Percentiles rank a stretch among this genome's conserved stretches.
Evolutionary conservation across 176 grass and related monocot species (phyloP).

Genomic region (Triticum monococcum): DNA sequence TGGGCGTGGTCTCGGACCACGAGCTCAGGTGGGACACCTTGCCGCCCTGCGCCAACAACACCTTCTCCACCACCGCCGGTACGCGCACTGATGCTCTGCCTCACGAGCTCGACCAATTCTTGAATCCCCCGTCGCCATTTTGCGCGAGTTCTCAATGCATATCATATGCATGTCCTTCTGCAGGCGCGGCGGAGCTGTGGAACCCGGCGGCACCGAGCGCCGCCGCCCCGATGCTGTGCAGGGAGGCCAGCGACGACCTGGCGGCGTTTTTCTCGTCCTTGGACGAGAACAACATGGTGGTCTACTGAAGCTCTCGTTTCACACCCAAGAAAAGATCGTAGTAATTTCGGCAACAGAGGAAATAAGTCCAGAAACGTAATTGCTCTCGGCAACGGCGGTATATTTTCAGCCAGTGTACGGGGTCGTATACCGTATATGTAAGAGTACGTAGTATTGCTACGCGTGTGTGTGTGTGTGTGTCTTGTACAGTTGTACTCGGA

Average conservation of each 20-base stretch:
- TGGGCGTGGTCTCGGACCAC: conserved; percentile 31
- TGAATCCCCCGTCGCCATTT: not conserved
- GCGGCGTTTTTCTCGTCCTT: conserved; percentile 27
- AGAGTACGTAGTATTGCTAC: not conserved
- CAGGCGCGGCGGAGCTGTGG: conserved; percentile 47
- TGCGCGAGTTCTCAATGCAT: not conserved
- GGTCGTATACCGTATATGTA: not conserved
- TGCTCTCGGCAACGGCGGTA: conserved; percentile 32
- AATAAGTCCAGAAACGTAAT: too few relatives aligned
- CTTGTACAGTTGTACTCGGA: conserved; percentile 19
- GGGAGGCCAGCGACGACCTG: conserved; percentile 84
- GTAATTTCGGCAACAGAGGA: not conserved
- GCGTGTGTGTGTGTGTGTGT: too few relatives aligned
- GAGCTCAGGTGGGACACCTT: conserved; percentile 44
- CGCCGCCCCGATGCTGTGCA: conserved; percentile 52
- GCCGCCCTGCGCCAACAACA: not conserved
- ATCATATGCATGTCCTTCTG: not conserved
- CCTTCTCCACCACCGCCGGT: not conserved
- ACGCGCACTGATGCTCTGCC: not conserved
- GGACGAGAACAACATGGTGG: conserved; percentile 62
- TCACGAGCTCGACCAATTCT: not conserved
- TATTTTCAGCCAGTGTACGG: conserved; percentile 36
- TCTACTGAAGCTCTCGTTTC: conserved; percentile 27
- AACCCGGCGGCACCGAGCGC: conserved; percentile 22
- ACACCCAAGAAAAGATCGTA: not conserved